Percentiles rank a stretch among this genome's conserved stretches.
Evolutionary conservation across 495 filamentous ascomycete genomes (phyloP).

Genomic region (Penicillium dipodomyicola): DNA sequence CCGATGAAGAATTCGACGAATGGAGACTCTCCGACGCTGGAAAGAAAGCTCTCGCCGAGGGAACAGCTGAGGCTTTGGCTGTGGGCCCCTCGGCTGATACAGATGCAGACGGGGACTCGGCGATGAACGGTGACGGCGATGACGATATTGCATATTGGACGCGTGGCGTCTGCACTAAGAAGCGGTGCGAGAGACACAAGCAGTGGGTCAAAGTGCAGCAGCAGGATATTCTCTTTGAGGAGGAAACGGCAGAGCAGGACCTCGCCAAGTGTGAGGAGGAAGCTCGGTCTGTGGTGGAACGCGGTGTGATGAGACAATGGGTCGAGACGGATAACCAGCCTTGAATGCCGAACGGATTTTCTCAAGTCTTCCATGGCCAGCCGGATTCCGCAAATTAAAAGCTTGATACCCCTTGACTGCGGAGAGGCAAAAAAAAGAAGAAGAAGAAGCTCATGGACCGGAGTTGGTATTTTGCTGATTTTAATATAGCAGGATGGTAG

Average conservation of each 20-base stretch:
- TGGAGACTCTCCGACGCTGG: slow-evolving; percentile 47
- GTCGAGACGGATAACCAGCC: slow-evolving; percentile 35
- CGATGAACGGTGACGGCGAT: slow-evolving; percentile 33
- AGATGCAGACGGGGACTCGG: slow-evolving; percentile 39
- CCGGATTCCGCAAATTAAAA: slow-evolving; percentile 13
- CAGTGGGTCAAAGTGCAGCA: slow-evolving; percentile 53
- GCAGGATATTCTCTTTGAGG: slow-evolving; percentile 49
- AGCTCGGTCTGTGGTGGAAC: slow-evolving; percentile 45
- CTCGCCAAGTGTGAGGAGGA: slow-evolving; percentile 45
- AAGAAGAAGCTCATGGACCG: slow-evolving; percentile 24
- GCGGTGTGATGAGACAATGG: slow-evolving; percentile 48
- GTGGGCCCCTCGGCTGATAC: slow-evolving; percentile 29
- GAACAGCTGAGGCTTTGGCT: slow-evolving; percentile 39
- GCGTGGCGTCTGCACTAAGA: slow-evolving; percentile 51
- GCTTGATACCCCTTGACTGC: slow-evolving; percentile 36
- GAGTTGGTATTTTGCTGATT: slow-evolving; percentile 31
- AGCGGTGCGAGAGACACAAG: slow-evolving; percentile 52
- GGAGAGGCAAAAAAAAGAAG: slow-evolving; percentile 18
- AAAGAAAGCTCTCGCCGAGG: slow-evolving; percentile 40
- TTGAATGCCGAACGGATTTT: slow-evolving; percentile 16
- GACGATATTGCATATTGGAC: slow-evolving; percentile 34
- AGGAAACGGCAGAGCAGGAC: slow-evolving; percentile 39
- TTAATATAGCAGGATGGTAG: slow-evolving; percentile 11
- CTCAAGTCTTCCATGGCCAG: not conserved
- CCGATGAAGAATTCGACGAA: slow-evolving; percentile 60